A percentile compares a stretch with the other conserved stretches of the same genome.
Conservation (phyloP, 2,329 filamentous ascomycete species). For the Stylonectria norvegica region DNA sequence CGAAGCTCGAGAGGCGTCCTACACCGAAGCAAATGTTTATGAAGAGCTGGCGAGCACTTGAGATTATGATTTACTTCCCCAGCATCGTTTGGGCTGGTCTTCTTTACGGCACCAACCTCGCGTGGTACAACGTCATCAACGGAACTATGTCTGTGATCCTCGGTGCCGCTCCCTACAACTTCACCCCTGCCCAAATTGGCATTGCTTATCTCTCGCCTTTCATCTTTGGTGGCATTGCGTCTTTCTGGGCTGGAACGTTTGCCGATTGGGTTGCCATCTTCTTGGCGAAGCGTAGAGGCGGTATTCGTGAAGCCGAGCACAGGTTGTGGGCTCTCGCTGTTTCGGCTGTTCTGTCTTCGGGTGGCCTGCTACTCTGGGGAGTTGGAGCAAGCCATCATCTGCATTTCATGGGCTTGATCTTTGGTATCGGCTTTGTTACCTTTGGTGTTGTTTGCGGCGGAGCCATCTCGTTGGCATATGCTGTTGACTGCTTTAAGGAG, state of each 20-base stretch:
- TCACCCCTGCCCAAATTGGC: conserved; percentile 29
- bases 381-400: conserved; percentile 37
- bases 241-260: conserved; percentile 26
- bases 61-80: conserved; percentile 31
- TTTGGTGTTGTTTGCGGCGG: conserved; percentile 32
- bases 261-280: conserved; percentile 31
- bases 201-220: conserved; percentile 30
- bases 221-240: conserved; percentile 22
- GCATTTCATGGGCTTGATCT: conserved; percentile 33
- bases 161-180: conserved; percentile 33
- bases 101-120: conserved; percentile 32
- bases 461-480: conserved; percentile 30
- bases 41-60: background rate
- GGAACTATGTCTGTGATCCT: conserved; percentile 33
- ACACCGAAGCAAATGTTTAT: conserved; percentile 10
- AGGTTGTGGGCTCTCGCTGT: conserved; percentile 32
- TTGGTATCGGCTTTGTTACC: conserved; percentile 31
- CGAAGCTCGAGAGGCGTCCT: conserved; percentile 1
- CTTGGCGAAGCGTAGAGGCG: conserved; percentile 32
- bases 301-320: conserved; percentile 34
- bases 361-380: conserved; percentile 46
- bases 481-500: conserved; percentile 35
- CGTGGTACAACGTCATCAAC: conserved; percentile 36
- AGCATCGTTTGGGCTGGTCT: conserved; percentile 33
- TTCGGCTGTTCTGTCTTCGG: conserved; percentile 37